phyloP scores from a whole-genome alignment of 371 early-diverging fungal species.

The Mortierella polycephala region DNA sequence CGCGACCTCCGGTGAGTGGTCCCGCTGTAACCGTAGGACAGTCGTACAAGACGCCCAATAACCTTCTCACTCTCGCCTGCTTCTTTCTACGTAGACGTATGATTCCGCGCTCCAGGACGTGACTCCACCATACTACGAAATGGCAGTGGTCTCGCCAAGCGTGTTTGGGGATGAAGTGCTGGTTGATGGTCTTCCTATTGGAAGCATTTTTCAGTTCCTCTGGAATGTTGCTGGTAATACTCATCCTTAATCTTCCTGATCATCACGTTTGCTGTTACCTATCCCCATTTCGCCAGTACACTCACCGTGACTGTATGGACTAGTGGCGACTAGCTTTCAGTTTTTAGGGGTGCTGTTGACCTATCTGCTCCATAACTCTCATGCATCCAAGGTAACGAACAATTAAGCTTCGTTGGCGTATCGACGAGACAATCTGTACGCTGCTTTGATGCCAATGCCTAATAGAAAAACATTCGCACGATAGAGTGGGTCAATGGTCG shows the following conservation, averaged over 20 bases:
- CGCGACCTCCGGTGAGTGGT: conserved; percentile 60
- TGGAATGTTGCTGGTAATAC: conserved; percentile 65
- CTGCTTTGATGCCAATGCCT: not conserved
- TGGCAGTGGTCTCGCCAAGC: conserved; percentile 60
- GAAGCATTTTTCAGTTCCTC: conserved; percentile 61
- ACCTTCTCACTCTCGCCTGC: not conserved
- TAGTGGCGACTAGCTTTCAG: conserved; percentile 70
- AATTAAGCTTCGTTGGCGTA: not conserved
- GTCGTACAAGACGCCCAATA: not conserved
- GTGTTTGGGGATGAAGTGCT: conserved; percentile 62
- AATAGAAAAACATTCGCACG: not conserved
- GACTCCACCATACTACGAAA: conserved; percentile 70
- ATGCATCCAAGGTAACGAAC: conserved; percentile 63
- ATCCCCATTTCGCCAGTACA: not conserved
- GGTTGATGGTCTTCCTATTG: conserved; percentile 69
- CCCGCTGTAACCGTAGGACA: no score
- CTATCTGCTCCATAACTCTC: conserved; percentile 67
- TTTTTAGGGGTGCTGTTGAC: conserved; percentile 71
- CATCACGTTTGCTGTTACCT: not conserved
- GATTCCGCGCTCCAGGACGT: conserved; percentile 67
- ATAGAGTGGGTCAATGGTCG: conserved; percentile 44
- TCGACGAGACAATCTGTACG: no score
- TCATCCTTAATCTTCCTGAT: not conserved
- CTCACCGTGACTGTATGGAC: no score
- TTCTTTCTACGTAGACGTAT: conserved; percentile 57